These are phyloP conservation scores for Anthracocystis setariae DNA, from an alignment of 1,284 basidiomycete genomes.

Conservation along the genomic window DNA sequence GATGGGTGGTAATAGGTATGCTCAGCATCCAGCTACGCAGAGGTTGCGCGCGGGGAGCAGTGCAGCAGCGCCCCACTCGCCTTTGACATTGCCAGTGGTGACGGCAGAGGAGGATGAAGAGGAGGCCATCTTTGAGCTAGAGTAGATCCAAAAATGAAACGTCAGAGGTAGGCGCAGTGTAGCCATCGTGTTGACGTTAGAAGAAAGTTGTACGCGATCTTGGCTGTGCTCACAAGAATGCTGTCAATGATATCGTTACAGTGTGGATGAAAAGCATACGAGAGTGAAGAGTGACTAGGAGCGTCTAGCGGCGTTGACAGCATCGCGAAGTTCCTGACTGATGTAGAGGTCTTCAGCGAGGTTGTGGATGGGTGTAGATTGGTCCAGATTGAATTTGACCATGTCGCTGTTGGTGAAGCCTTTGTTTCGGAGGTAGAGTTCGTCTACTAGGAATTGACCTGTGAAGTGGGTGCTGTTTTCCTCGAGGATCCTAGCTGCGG, in stretches of 20 bases:
- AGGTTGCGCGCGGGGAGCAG: conserved; percentile 32
- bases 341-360: conserved; percentile 65
- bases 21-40: conserved; percentile 44
- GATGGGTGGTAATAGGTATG: conserved; percentile 4
- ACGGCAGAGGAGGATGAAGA: conserved; percentile 60
- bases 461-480: conserved; percentile 33
- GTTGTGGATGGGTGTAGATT: conserved; percentile 29
- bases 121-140: conserved; percentile 65
- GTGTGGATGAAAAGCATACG: too few relatives aligned
- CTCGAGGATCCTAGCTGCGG: conserved; percentile 58
- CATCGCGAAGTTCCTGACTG: conserved; percentile 53
- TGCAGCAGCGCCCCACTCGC: conserved; percentile 28
- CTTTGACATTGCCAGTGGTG: conserved; percentile 52
- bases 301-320: conserved; percentile 27
- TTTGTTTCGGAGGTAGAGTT: conserved; percentile 59
- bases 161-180: conserved; percentile 3
- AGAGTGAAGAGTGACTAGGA: too few relatives aligned
- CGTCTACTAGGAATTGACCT: conserved; percentile 62
- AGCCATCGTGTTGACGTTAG: neutral
- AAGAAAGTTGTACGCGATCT: conserved; percentile 4
- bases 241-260: too few relatives aligned
- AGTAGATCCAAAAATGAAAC: conserved; percentile 28
- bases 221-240: too few relatives aligned
- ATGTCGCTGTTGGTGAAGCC: conserved; percentile 44
- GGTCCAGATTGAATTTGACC: conserved; percentile 34